phyloP scores from a whole-genome alignment of 1,139 yeast species.

The Suhomyces maxii region DNA sequence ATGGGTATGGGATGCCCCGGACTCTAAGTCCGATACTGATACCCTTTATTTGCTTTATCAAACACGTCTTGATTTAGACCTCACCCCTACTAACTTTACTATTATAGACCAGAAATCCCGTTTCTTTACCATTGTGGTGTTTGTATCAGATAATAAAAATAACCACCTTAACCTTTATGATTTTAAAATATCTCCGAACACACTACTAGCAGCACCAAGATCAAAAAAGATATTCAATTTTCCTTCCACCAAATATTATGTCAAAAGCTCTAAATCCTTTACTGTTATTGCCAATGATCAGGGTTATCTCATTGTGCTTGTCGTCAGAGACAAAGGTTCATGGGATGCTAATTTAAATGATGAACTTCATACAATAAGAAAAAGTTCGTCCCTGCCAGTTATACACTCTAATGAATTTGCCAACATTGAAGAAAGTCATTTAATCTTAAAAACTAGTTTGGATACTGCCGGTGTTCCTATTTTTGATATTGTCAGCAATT shows the following conservation, averaged over 20 bases:
- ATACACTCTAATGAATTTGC: slow-evolving; percentile 11
- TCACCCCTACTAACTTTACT: neutral
- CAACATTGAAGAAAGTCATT: slow-evolving; percentile 20
- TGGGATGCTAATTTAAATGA: slow-evolving; percentile 21
- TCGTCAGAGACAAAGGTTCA: slow-evolving; percentile 12
- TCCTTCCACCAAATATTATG: slow-evolving; percentile 7
- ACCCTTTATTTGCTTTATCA: slow-evolving; percentile 31
- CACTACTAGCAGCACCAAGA: neutral
- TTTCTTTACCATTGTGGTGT: neutral
- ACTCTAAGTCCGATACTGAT: slow-evolving; percentile 24
- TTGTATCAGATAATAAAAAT: neutral
- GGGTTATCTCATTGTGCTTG: slow-evolving; percentile 27
- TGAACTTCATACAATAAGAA: slow-evolving; percentile 22
- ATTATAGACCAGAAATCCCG: neutral
- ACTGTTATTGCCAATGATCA: slow-evolving; percentile 24
- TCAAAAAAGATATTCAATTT: neutral
- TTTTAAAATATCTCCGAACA: neutral
- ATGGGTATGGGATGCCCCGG: slow-evolving; percentile 51
- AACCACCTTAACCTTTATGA: neutral
- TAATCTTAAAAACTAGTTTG: slow-evolving; percentile 37
- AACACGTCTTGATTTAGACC: neutral
- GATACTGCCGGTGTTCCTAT: slow-evolving; percentile 39
- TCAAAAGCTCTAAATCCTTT: slow-evolving; percentile 25
- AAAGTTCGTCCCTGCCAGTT: slow-evolving; percentile 27
- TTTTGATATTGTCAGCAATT: slow-evolving; percentile 52